Conservation (phyloP, 2,329 filamentous ascomycete species). For the Fusarium torulosum region DNA sequence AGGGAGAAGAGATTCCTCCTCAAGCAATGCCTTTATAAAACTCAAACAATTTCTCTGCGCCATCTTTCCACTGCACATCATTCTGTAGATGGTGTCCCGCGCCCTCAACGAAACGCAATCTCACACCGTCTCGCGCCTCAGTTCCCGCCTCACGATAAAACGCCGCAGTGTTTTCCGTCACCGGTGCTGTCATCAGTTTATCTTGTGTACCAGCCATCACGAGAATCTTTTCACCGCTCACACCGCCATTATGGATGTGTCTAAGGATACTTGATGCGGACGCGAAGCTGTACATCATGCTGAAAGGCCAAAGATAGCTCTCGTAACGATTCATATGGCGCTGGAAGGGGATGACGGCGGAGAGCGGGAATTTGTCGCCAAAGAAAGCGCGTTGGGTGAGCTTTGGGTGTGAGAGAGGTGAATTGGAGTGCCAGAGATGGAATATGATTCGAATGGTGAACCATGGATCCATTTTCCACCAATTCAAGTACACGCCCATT, state of each 20-base stretch:
- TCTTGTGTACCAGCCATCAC: conserved; percentile 57
- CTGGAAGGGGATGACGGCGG: conserved; percentile 58
- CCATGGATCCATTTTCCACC: conserved; percentile 61
- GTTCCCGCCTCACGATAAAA: conserved; percentile 43
- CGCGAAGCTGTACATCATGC: conserved; percentile 61
- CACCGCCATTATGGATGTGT: conserved; percentile 49
- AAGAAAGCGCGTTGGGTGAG: conserved; percentile 66
- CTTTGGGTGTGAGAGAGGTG: conserved; percentile 63
- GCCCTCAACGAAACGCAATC: conserved; percentile 57
- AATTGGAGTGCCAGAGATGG: conserved; percentile 63
- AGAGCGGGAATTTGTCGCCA: conserved; percentile 56
- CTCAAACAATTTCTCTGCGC: conserved; percentile 58
- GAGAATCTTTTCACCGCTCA: conserved; percentile 50
- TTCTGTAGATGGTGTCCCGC: conserved; percentile 67
- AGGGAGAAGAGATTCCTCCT: not conserved
- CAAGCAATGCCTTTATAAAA: conserved; percentile 53
- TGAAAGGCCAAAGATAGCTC: conserved; percentile 64
- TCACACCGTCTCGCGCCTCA: conserved; percentile 52
- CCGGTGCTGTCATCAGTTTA: conserved; percentile 55
- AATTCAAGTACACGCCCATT: conserved; percentile 62
- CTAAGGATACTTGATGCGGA: conserved; percentile 56
- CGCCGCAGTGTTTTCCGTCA: conserved; percentile 56
- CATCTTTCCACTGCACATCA: conserved; percentile 62
- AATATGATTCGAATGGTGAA: conserved; percentile 61
- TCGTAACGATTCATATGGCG: conserved; percentile 62